phyloP scores from a whole-genome alignment of 495 filamentous ascomycete species.

The Penicillium goetzii region DNA sequence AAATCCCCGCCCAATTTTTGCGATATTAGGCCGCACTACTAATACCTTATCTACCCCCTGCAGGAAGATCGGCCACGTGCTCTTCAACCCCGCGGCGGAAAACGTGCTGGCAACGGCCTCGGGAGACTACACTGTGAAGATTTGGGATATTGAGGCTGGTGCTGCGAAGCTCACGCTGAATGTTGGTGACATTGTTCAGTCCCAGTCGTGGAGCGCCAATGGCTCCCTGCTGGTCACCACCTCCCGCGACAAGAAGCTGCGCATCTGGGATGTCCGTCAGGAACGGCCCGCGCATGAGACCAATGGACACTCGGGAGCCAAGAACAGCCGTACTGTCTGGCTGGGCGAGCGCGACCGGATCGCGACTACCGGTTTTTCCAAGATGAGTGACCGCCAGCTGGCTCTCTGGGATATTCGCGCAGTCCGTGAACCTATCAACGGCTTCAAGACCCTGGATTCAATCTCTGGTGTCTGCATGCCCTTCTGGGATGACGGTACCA shows the following conservation, averaged over 20 bases:
- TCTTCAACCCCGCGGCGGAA: constrained; percentile 96
- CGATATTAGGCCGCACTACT: constrained; percentile 15
- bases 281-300: constrained; percentile 85
- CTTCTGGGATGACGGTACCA: constrained; percentile 97
- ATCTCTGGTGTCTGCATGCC: constrained; percentile 99
- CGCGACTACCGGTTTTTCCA: constrained; percentile 94
- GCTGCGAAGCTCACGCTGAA: constrained; percentile 72
- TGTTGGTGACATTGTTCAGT: constrained; percentile 90
- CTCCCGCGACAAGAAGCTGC: constrained; percentile 95
- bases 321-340: constrained; percentile 96
- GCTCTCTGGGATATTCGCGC: constrained; percentile 92
- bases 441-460: constrained; percentile 84
- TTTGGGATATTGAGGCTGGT: constrained; percentile 92
- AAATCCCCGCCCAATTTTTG: background rate
- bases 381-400: constrained; percentile 96
- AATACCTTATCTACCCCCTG: constrained; percentile 14
- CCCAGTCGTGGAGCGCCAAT: constrained; percentile 92
- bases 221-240: constrained; percentile 90
- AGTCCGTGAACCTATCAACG: constrained; percentile 78
- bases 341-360: constrained; percentile 93
- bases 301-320: constrained; percentile 85
- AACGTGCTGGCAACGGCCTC: constrained; percentile 95
- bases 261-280: constrained; percentile 95
- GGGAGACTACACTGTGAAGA: constrained; percentile 90
- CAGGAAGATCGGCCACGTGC: constrained; percentile 94